Evolutionary conservation across 306 rosid species (phyloP), one percentile per base, ranked within the genome.

Genomic region (Trichosanthes truncata): DNA sequence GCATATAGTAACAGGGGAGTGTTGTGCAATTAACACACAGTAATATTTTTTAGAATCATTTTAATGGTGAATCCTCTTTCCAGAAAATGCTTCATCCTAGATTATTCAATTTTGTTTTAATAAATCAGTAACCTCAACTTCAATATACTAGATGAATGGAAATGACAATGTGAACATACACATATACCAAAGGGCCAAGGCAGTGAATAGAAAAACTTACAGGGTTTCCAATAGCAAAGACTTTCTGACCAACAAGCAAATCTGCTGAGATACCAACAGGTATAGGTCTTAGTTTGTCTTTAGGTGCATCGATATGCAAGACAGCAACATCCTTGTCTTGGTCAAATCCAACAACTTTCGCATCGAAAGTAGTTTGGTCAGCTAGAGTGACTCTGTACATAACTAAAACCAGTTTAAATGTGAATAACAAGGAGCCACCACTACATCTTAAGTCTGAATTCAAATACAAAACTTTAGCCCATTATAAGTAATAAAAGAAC

Each of bases 311-410:
- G 14, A 96, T 93, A n/a, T 68, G 85, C 79, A 96, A 82, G 67
- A 96, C 99, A 7, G 99, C 97, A 55, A 96, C 99, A 81, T 96
- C 98, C 88, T 96, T 96, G 86, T 96, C 99, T 89, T 93, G 99
- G 83, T 96, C 99, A 82, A 96, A 96, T 48, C 99, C 99, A 83
- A 96, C 98, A 76, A 96, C 91, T 85, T 61, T 84, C 4, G 99
- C 98, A 83, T 93, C 98, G 35, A 79, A 96, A 21, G 98, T 93
- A 79, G 93, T 69, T 82, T 96, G 99, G 86, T 96, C 99, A 74
- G 97, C 90, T 69, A 96, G 97, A 74, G 98, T 96, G 82, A 91
- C 97, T 91, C 99, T 96, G 90, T 80, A 93, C 74, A 82, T 40
- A 88, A 84, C 87, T 84, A 86, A 81, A 89, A 53, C 79, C 73